Evolutionary conservation across 2,329 filamentous ascomycete species (phyloP).

Genomic region (Huntiella bhutanensis): DNA sequence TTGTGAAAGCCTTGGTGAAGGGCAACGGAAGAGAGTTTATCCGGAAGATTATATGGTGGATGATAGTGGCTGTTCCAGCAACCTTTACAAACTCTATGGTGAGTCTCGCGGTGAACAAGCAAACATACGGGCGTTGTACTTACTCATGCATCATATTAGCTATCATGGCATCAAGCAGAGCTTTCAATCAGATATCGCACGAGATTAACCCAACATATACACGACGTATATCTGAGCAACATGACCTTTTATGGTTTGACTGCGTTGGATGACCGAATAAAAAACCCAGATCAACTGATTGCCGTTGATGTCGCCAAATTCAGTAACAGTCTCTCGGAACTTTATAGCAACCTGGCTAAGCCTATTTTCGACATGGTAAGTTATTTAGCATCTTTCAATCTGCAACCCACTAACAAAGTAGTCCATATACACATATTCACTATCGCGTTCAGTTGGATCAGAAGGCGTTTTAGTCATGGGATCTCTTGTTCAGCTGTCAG

Average conservation of each 20-base stretch:
- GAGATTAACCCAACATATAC: slow-evolving; percentile 80
- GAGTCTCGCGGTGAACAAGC: slow-evolving; percentile 17
- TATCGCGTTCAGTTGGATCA: slow-evolving; percentile 87
- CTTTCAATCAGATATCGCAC: slow-evolving; percentile 84
- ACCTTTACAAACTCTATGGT: slow-evolving; percentile 99
- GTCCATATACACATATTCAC: slow-evolving; percentile 82
- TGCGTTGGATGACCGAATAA: slow-evolving; percentile 88
- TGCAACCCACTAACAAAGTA: slow-evolving; percentile 17
- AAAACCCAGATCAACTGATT: slow-evolving; percentile 94
- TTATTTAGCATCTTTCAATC: slow-evolving; percentile 2
- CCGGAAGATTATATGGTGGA: slow-evolving; percentile 87
- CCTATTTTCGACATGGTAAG: slow-evolving; percentile 76
- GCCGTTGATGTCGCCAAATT: slow-evolving; percentile 94
- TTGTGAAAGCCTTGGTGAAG: slow-evolving; percentile 82
- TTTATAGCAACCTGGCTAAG: slow-evolving; percentile 94
- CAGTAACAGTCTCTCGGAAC: slow-evolving; percentile 79
- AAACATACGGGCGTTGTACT: not conserved
- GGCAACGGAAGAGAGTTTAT: slow-evolving; percentile 83
- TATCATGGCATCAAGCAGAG: slow-evolving; percentile 93
- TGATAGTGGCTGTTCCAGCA: slow-evolving; percentile 85
- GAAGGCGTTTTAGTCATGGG: slow-evolving; percentile 95
- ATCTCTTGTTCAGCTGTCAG: slow-evolving; percentile 78
- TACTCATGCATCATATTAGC: slow-evolving; percentile 25
- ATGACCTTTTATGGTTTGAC: slow-evolving; percentile 97
- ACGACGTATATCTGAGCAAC: slow-evolving; percentile 89